These are phyloP conservation scores for Russula earlei DNA, from an alignment of 768 basidiomycete genomes.

Conservation along the genomic window DNA sequence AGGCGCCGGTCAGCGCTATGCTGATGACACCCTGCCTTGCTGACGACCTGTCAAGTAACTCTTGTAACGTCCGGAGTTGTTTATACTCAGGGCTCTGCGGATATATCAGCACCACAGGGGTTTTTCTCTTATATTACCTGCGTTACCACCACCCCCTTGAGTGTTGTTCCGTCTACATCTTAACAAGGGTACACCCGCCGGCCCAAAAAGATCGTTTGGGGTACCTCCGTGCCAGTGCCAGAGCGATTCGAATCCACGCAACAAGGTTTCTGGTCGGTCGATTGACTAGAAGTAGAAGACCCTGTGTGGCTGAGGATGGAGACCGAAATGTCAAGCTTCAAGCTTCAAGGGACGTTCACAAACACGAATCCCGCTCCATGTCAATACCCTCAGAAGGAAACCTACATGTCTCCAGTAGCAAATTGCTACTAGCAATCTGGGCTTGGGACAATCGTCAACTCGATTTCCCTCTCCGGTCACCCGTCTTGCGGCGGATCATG, in stretches of 20 bases:
- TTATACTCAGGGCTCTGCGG: no score
- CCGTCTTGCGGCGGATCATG: slow-evolving; percentile 6
- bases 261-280: neutral
- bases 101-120: no score
- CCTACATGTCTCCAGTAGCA: slow-evolving; percentile 35
- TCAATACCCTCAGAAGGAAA: slow-evolving; percentile 58
- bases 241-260: neutral
- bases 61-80: no score
- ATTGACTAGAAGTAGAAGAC: neutral
- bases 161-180: neutral
- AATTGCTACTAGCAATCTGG: neutral
- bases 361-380: neutral
- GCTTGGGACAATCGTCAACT: neutral
- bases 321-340: neutral
- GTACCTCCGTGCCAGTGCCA: no score
- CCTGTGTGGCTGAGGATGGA: neutral
- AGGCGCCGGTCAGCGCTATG: no score
- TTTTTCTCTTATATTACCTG: no score
- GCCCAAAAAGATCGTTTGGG: no score
- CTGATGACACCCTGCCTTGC: neutral
- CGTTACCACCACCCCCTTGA: neutral
- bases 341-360: neutral
- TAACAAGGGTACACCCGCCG: neutral
- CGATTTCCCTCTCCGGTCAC: neutral
- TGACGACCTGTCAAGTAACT: neutral